These are phyloP conservation scores for Leccinellum albellum DNA, from an alignment of 768 basidiomycete species.

Conservation along the genomic window DNA sequence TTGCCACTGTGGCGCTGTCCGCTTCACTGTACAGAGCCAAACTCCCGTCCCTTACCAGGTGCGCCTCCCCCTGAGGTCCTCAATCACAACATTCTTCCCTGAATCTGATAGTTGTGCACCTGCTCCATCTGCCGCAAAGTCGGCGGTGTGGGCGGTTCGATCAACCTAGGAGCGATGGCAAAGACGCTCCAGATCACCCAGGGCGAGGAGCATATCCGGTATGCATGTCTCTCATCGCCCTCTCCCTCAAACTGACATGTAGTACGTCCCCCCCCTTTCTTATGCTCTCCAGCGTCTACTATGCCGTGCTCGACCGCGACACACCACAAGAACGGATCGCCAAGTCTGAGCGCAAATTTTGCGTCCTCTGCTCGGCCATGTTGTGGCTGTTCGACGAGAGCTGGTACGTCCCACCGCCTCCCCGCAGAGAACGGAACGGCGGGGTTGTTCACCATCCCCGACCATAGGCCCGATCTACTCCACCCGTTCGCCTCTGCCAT, in stretches of 20 bases:
- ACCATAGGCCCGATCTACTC: slow-evolving; percentile 55
- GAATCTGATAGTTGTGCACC: slow-evolving; percentile 44
- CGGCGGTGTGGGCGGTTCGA: slow-evolving; percentile 59
- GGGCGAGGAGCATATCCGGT: slow-evolving; percentile 57
- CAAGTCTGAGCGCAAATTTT: slow-evolving; percentile 60
- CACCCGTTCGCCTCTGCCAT: slow-evolving; percentile 70
- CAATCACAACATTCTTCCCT: neutral
- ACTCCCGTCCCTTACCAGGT: slow-evolving; percentile 66
- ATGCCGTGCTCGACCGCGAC: slow-evolving; percentile 56
- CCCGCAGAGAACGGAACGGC: neutral
- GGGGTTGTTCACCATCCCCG: neutral
- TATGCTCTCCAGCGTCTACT: slow-evolving; percentile 45
- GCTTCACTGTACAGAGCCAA: slow-evolving; percentile 39
- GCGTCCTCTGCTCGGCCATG: slow-evolving; percentile 61
- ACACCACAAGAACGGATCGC: slow-evolving; percentile 45
- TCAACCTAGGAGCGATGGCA: slow-evolving; percentile 59
- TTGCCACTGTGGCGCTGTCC: neutral
- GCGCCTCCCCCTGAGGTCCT: neutral
- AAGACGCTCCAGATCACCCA: slow-evolving; percentile 47
- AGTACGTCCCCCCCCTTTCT: too few species aligned
- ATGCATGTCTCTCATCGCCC: neutral
- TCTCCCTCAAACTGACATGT: neutral
- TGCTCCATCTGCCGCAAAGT: slow-evolving; percentile 74
- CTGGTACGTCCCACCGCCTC: slow-evolving; percentile 38
- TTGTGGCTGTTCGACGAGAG: slow-evolving; percentile 57